Conservation (phyloP, 2,329 filamentous ascomycete species). For the Cladosporium sp. region DNA sequence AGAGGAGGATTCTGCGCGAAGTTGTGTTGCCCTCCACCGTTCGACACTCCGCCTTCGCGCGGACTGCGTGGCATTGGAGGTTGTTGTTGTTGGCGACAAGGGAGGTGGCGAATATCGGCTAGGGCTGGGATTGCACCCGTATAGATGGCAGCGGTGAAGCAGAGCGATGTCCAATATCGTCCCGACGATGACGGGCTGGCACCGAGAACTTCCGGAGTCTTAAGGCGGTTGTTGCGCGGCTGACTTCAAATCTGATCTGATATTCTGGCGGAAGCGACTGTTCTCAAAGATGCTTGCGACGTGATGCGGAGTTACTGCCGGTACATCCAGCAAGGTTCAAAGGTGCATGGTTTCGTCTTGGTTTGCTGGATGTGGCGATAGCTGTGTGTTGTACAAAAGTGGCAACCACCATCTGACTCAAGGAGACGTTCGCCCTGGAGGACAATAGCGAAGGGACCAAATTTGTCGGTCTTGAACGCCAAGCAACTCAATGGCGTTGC, state of each 20-base stretch:
- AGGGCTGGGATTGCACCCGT: neutral
- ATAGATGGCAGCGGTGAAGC: neutral
- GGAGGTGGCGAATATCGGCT: conserved; percentile 13
- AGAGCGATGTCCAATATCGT: neutral
- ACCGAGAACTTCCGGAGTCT: neutral
- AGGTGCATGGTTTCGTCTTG: conserved; percentile 17
- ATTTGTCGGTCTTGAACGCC: conserved; percentile 19
- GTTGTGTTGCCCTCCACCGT: conserved; percentile 17
- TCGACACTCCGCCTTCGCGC: neutral
- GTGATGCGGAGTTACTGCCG: conserved; percentile 20
- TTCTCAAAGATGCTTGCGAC: conserved; percentile 5
- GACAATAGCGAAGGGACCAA: conserved; percentile 5
- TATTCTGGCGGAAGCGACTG: conserved; percentile 6
- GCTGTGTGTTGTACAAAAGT: conserved; percentile 8
- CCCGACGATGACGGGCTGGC: neutral
- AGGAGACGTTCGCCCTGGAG: neutral
- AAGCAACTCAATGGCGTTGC: conserved; percentile 19
- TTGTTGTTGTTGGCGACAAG: neutral
- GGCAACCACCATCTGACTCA: conserved; percentile 16
- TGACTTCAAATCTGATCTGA: neutral
- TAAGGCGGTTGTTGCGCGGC: conserved; percentile 8
- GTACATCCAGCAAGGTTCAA: conserved; percentile 16
- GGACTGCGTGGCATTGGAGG: conserved; percentile 16
- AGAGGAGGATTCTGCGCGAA: conserved; percentile 30
- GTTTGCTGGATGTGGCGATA: conserved; percentile 7